Percentiles rank a stretch among this genome's conserved stretches.
These are phyloP conservation scores for Hypomyces rosellus DNA, from an alignment of 2,329 filamentous ascomycete genomes.

Conservation along the genomic window DNA sequence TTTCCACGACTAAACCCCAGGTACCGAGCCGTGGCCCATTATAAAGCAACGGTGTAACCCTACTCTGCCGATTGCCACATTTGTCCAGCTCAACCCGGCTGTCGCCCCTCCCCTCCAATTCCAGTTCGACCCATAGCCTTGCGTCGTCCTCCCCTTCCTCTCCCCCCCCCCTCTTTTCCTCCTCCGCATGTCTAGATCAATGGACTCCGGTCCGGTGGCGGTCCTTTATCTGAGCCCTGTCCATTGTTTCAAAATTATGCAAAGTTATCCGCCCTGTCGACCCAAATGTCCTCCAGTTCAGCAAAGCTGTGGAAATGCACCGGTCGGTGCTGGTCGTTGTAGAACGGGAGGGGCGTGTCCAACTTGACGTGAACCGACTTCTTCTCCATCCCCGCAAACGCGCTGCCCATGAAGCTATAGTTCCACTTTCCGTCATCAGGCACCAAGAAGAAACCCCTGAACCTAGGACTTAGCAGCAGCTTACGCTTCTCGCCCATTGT, in stretches of 20 bases:
- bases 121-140: too few species aligned
- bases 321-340: slow-evolving; percentile 85
- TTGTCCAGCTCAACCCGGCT: too few species aligned
- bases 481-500: slow-evolving; percentile 94
- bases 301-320: slow-evolving; percentile 97
- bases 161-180: not conserved
- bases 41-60: not conserved
- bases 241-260: slow-evolving; percentile 47
- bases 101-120: too few species aligned
- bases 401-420: slow-evolving; percentile 94
- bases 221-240: too few species aligned
- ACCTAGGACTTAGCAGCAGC: slow-evolving; percentile 84
- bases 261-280: slow-evolving; percentile 89
- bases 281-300: slow-evolving; percentile 94
- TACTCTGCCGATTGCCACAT: too few species aligned
- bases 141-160: not conserved
- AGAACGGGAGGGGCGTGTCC: slow-evolving; percentile 84
- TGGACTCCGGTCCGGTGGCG: too few species aligned
- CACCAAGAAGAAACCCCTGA: slow-evolving; percentile 92
- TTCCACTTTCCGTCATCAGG: slow-evolving; percentile 91
- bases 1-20: not conserved
- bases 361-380: slow-evolving; percentile 86
- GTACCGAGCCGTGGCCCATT: not conserved
- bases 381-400: slow-evolving; percentile 85
- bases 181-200: not conserved